These are phyloP conservation scores for Omphalotus olearius DNA, from an alignment of 1,284 basidiomycete species.

Conservation along the genomic window DNA sequence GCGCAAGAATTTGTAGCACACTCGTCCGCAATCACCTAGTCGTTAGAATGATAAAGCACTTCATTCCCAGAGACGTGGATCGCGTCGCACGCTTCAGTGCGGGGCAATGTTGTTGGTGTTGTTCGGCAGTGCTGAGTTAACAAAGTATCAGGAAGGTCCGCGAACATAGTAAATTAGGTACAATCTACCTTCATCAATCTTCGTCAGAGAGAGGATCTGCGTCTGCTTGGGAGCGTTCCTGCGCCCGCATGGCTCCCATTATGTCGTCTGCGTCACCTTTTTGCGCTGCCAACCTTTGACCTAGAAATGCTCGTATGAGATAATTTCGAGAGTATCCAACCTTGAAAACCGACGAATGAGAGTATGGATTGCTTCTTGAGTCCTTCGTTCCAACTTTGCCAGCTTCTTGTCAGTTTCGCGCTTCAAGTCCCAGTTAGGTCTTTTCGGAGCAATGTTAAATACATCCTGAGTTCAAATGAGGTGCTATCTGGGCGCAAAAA, in stretches of 20 bases:
- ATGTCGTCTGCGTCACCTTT: constrained; percentile 75
- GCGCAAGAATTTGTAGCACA: too few species aligned
- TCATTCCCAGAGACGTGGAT: too few species aligned
- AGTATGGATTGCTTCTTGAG: constrained; percentile 88
- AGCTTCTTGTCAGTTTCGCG: constrained; percentile 91
- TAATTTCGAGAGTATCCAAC: constrained; percentile 23
- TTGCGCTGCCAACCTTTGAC: constrained; percentile 71
- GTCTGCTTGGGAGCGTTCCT: constrained; percentile 48
- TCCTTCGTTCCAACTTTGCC: constrained; percentile 83
- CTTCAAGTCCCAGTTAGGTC: constrained; percentile 96
- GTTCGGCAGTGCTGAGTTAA: too few species aligned
- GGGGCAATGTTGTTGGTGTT: too few species aligned
- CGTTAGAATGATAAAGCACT: too few species aligned
- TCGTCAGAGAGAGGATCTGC: constrained; percentile 46
- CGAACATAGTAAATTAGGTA: too few species aligned
- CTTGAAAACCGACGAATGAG: constrained; percentile 72
- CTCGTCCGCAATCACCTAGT: too few species aligned
- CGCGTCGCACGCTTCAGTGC: too few species aligned
- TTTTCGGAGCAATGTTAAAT: constrained; percentile 95
- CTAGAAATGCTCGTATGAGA: constrained; percentile 31
- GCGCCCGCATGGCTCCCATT: constrained; percentile 73
- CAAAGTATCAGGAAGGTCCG: too few species aligned
- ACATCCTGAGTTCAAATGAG: constrained; percentile 63
- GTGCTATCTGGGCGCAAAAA: constrained; percentile 2
- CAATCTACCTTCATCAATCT: constrained; percentile 24